A percentile compares a stretch with the other conserved stretches of the same genome.
Evolutionary conservation across 768 basidiomycete species (phyloP).

Genomic region (Trametes punicea): DNA sequence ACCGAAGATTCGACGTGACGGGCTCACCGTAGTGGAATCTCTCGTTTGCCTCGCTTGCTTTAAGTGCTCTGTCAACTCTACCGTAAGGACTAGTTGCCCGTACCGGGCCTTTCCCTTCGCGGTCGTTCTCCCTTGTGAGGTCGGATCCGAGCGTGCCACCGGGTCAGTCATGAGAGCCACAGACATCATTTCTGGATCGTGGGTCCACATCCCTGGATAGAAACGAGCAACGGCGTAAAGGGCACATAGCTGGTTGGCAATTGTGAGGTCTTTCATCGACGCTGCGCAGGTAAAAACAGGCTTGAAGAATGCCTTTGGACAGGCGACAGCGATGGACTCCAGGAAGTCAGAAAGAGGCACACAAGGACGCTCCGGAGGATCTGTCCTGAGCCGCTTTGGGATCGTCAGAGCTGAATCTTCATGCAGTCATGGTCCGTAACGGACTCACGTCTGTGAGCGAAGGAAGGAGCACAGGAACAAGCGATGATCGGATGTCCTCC

Average conservation of each 20-base stretch:
- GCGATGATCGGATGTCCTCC: slow-evolving; percentile 42
- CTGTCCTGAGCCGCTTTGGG: slow-evolving; percentile 48
- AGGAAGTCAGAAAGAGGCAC: slow-evolving; percentile 49
- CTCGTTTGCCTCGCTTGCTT: slow-evolving; percentile 42
- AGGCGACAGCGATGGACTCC: slow-evolving; percentile 43
- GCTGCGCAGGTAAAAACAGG: slow-evolving; percentile 68
- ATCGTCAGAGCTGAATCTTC: not conserved
- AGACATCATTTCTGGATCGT: slow-evolving; percentile 71
- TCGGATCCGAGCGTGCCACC: slow-evolving; percentile 9
- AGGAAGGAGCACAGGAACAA: slow-evolving; percentile 43
- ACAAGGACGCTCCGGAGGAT: slow-evolving; percentile 50
- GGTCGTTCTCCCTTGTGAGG: slow-evolving; percentile 16
- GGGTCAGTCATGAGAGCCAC: slow-evolving; percentile 62
- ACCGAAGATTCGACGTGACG: not conserved
- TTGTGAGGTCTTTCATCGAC: slow-evolving; percentile 55
- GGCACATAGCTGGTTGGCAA: slow-evolving; percentile 56
- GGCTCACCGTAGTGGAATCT: slow-evolving; percentile 38
- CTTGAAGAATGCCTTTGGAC: slow-evolving; percentile 68
- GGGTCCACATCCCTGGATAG: slow-evolving; percentile 62
- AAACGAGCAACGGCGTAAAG: slow-evolving; percentile 50
- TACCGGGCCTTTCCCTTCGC: slow-evolving; percentile 49
- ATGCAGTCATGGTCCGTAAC: not conserved
- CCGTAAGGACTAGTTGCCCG: slow-evolving; percentile 59
- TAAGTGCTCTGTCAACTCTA: slow-evolving; percentile 58
- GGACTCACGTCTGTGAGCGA: slow-evolving; percentile 48